Percentiles rank a stretch among this genome's conserved stretches.
These are phyloP conservation scores for Cerioporus squamosus DNA, from an alignment of 1,284 basidiomycete species.

Conservation along the genomic window DNA sequence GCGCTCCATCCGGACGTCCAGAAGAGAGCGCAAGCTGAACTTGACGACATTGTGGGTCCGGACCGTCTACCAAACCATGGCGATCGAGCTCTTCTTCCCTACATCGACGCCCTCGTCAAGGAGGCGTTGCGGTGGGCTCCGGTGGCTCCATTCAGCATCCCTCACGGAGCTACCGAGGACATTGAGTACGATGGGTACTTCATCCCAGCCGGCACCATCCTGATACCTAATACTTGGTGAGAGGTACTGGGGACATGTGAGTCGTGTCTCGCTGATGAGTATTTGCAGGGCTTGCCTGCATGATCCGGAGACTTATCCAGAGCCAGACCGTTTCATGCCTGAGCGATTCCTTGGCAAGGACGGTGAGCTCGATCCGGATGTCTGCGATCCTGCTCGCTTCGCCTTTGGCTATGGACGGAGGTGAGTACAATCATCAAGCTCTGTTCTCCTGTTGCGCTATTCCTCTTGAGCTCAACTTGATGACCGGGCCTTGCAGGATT, in stretches of 20 bases:
- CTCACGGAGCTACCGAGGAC: slow-evolving; percentile 8
- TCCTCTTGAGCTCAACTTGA: not conserved
- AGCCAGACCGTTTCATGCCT: slow-evolving; percentile 4
- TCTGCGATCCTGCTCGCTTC: not conserved
- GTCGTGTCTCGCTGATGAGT: not conserved
- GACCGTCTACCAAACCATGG: slow-evolving; percentile 20
- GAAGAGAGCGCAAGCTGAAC: slow-evolving; percentile 38
- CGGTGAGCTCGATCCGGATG: not conserved
- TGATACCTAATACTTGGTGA: not conserved
- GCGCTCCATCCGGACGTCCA: slow-evolving; percentile 38
- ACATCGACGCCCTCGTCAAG: slow-evolving; percentile 26
- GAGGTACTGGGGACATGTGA: not conserved
- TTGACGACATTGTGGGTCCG: slow-evolving; percentile 38
- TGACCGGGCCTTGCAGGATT: slow-evolving; percentile 5
- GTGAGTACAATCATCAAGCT: not conserved
- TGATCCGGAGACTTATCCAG: slow-evolving; percentile 1
- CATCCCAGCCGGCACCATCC: slow-evolving; percentile 12
- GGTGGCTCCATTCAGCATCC: slow-evolving; percentile 17
- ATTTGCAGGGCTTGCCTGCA: slow-evolving; percentile 5
- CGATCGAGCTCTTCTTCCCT: slow-evolving; percentile 28
- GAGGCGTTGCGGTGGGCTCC: slow-evolving; percentile 28
- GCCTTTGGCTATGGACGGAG: slow-evolving; percentile 10
- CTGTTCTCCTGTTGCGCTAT: too few species aligned
- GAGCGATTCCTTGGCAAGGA: slow-evolving; percentile 7
- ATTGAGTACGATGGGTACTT: slow-evolving; percentile 15